Base-by-base conservation (phyloP, 1,284 basidiomycete species). In the Rhizopogon parksii region DNA sequence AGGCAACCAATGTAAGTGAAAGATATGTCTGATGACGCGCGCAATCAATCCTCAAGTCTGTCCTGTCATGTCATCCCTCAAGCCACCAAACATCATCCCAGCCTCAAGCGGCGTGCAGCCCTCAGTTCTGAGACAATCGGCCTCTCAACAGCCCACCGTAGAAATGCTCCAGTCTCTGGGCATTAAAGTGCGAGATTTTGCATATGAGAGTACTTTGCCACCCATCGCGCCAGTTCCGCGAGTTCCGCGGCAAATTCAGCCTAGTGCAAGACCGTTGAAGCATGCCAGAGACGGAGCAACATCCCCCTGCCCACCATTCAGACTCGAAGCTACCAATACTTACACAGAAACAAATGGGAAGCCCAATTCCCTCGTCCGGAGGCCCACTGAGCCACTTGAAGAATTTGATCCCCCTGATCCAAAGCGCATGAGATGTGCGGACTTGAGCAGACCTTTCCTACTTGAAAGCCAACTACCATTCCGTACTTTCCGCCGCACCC, bases 131-230 rank as follows among this genome's bases (percentile, higher is more conserved):
- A 46, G 24, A 49, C 30, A 27, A 39, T 40, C 53, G 14, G 36
- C 17, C 11, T 59, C 62, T 46, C 57, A 58, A 21, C 71, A 77
- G 50, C 73, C 73, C 9, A 63, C 69, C 11, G 56, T 60, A 12
- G 65, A 70, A 36, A 55, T 61, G 34, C 62, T 85, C 47, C 67
- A 68, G 51, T 64, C 62, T 40, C 54, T 75, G 19, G 80, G 81
- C 17, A 75, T 87, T 65, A 82, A 79, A 75, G 79, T 84, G 55
- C 79, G 80, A 68, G 84, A 87, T 67, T 88, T 83, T 70, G 83
- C 78, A 19, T 82, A 80, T 67, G 80, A 85, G 65, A 81, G 73
- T 64, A 77, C 66, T 27, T 67, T 85, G 36, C 82, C 83, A 5
- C 80, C 81, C 8, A 72, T 87, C 39, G 68, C 66, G 14, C 70